A percentile compares a stretch with the other conserved stretches of the same genome.
Evolutionary conservation across 805 yeast species (phyloP).

Genomic region (Saccharomycopsis fermentans): DNA sequence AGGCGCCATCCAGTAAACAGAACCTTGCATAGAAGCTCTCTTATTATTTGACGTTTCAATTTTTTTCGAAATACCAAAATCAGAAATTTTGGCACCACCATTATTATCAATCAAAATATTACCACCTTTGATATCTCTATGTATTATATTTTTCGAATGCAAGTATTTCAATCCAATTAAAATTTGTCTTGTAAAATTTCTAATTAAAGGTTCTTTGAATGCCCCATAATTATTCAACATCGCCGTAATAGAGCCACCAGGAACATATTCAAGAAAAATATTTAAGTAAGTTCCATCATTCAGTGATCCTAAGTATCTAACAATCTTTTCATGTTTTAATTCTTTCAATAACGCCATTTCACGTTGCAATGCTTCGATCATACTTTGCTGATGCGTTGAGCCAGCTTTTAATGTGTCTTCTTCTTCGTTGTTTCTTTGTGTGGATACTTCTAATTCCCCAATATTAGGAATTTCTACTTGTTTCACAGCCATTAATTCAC

Average conservation of each 20-base stretch:
- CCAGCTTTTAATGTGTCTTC: constrained; percentile 9
- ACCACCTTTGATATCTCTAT: constrained; percentile 58
- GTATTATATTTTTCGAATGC: constrained; percentile 49
- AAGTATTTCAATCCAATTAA: constrained; percentile 45
- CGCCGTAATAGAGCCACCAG: constrained; percentile 39
- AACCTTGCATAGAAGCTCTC: constrained; percentile 52
- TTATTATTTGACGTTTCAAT: constrained; percentile 27
- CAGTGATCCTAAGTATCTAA: constrained; percentile 43
- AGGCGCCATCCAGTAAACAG: constrained; percentile 99
- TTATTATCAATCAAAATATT: constrained; percentile 49
- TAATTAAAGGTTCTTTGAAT: constrained; percentile 48
- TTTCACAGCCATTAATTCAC: constrained; percentile 95
- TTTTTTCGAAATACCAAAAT: constrained; percentile 51
- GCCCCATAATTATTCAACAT: constrained; percentile 52
- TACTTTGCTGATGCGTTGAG: constrained; percentile 17
- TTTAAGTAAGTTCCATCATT: constrained; percentile 17
- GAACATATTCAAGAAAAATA: constrained; percentile 32
- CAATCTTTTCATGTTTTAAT: constrained; percentile 49
- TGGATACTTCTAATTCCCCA: constrained; percentile 27
- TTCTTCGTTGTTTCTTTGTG: constrained; percentile 13
- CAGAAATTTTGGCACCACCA: constrained; percentile 55
- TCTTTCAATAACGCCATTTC: constrained; percentile 33
- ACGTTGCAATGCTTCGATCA: constrained; percentile 73
- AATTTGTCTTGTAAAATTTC: constrained; percentile 46
- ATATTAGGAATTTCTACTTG: constrained; percentile 65